Evolutionary conservation across 2,329 filamentous ascomycete genomes (phyloP).

Genomic region (Alternaria solani): DNA sequence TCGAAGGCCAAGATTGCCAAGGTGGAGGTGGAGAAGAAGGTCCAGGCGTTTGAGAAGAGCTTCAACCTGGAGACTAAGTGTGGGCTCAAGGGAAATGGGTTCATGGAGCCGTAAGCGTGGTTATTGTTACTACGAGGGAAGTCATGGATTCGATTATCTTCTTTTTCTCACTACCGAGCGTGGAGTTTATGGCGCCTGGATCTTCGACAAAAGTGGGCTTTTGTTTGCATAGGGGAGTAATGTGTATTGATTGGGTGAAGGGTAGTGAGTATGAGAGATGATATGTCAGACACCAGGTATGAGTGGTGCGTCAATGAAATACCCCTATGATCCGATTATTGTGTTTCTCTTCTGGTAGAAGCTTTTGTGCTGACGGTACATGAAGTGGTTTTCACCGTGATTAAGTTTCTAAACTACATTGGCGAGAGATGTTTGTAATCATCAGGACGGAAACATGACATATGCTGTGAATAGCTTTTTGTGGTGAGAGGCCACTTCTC

Average conservation of each 20-base stretch:
- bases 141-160: neutral
- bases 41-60: constrained; percentile 37
- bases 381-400: neutral
- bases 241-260: neutral
- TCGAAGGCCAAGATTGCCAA: constrained; percentile 21
- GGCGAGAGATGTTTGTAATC: no score
- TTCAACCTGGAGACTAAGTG: constrained; percentile 43
- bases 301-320: neutral
- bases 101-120: constrained; percentile 43
- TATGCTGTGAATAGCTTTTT: no score
- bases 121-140: neutral
- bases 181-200: neutral
- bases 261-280: neutral
- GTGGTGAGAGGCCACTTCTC: no score
- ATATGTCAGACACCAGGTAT: neutral
- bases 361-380: neutral
- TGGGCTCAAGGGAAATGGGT: constrained; percentile 40
- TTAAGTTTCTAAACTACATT: no score
- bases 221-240: neutral
- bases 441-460: no score
- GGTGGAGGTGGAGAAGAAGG: constrained; percentile 28
- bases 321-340: neutral
- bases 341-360: neutral
- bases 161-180: neutral
- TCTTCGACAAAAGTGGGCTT: neutral